Evolutionary conservation across 106 monocot genomes (phyloP), one percentile per base, ranked within the genome.

Genomic region (Allium cepa): DNA sequence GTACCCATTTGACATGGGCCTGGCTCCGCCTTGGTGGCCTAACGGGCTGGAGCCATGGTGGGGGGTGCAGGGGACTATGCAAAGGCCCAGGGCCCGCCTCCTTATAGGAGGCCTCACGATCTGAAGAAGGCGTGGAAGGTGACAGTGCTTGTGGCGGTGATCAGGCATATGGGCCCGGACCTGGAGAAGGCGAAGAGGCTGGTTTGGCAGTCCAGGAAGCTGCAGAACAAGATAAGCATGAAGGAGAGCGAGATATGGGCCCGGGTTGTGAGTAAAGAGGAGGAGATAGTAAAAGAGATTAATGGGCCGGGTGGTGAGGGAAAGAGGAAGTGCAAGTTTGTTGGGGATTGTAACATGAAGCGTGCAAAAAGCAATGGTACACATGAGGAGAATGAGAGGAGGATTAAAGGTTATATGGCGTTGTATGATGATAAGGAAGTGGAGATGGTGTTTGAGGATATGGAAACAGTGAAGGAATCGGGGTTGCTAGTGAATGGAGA

Each of bases 101-200:
- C 80, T 46, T 80, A 80, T 53, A 71, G 66, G 57, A 80, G 76
- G 75, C 75, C 80, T 8, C 75, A 80, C 55, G 80, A 76, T 52
- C 61, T 76, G n/a, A 80, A 66, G 53, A 80, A 80, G 52, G 75
- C 66, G 5, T 80, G 80, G 80, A 80, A 80, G 28, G 10, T 80
- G 53, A 72, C 61, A 53, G 53, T 80, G 0, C 12, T 76, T 22
- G 61, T 57, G 3, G 75, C 75, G 0, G 80, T 80, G 18, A 80
- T 80, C 28, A 76, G 76, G 46, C 71, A 80, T 67, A 80, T 80
- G 71, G 62, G 76, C 66, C 76, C 80, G 0, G 26, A 61, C 11
- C 56, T 80, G 7, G 61, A 61, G 13, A 57, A 62, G 8, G 67
- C 76, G 67, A 71, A 75, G 62, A 72, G 47, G 15, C 61, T 80